A percentile compares a stretch with the other conserved stretches of the same genome.
phyloP scores from a whole-genome alignment of 1,284 basidiomycete species.

The Inonotus obliquus region DNA sequence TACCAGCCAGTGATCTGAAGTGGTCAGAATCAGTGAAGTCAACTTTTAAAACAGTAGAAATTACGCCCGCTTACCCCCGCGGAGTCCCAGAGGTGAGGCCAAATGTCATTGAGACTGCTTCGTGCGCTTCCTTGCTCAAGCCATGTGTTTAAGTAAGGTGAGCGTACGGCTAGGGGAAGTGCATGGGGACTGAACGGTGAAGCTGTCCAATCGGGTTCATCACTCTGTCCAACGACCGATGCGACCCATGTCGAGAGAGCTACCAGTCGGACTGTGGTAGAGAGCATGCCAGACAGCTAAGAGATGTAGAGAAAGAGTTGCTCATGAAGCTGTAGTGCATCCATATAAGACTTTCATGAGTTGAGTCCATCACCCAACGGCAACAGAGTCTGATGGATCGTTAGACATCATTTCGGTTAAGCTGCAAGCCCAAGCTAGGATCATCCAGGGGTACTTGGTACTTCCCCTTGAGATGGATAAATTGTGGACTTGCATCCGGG shows the following conservation, averaged over 20 bases:
- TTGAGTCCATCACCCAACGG: background rate
- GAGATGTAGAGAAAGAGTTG: background rate
- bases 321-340: background rate
- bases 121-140: conserved; percentile 10
- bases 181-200: conserved; percentile 16
- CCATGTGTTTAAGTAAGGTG: conserved; percentile 18
- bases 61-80: background rate
- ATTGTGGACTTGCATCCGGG: too few relatives aligned
- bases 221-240: background rate
- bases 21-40: background rate
- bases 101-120: background rate
- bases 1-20: conserved; percentile 32
- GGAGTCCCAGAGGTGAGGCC: background rate
- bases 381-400: background rate
- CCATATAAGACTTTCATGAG: background rate
- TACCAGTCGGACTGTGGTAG: background rate
- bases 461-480: too few relatives aligned
- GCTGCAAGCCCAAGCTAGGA: too few relatives aligned
- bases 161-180: conserved; percentile 12
- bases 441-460: too few relatives aligned
- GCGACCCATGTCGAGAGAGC: background rate
- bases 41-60: background rate
- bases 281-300: background rate
- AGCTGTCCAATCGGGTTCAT: conserved; percentile 5
- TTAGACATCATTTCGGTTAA: background rate